phyloP scores from a whole-genome alignment of 495 filamentous ascomycete species.

The Neurospora intermedia region DNA sequence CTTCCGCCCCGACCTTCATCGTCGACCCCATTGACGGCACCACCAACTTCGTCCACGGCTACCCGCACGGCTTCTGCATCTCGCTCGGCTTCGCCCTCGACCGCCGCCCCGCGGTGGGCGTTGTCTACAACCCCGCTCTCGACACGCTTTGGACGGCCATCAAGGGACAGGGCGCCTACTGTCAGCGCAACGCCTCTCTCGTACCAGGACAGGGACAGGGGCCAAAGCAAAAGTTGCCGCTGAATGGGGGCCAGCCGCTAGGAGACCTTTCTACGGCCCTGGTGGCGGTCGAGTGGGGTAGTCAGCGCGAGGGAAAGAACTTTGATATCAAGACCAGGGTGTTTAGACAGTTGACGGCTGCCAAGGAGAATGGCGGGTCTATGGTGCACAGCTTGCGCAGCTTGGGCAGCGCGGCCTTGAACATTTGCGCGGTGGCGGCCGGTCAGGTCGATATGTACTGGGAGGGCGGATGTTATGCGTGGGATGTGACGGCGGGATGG shows the following conservation, averaged over 20 bases:
- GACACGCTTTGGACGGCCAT: conserved; percentile 61
- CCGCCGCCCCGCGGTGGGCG: conserved; percentile 56
- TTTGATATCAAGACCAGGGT: conserved; percentile 62
- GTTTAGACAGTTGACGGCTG: conserved; percentile 55
- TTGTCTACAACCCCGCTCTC: conserved; percentile 76
- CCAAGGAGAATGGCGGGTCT: conserved; percentile 52
- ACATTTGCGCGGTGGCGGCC: conserved; percentile 68
- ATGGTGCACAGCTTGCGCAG: conserved; percentile 77
- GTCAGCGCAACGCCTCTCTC: conserved; percentile 30
- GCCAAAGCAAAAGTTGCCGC: conserved; percentile 29
- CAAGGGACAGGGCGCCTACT: conserved; percentile 54
- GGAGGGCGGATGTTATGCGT: conserved; percentile 92
- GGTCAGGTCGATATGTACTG: conserved; percentile 79
- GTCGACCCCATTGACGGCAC: conserved; percentile 88
- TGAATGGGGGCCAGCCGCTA: conserved; percentile 50
- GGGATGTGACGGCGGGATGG: conserved; percentile 92
- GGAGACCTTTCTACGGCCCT: conserved; percentile 49
- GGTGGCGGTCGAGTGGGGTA: conserved; percentile 71
- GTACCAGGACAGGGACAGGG: conserved; percentile 13
- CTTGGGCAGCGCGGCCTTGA: conserved; percentile 73
- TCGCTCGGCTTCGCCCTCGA: conserved; percentile 65
- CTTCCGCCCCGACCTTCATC: conserved; percentile 68
- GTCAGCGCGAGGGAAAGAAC: conserved; percentile 60
- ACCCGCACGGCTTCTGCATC: conserved; percentile 64
- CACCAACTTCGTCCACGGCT: conserved; percentile 76